Base-by-base conservation (phyloP, 768 basidiomycete genomes). In the Mycena maculata region DNA sequence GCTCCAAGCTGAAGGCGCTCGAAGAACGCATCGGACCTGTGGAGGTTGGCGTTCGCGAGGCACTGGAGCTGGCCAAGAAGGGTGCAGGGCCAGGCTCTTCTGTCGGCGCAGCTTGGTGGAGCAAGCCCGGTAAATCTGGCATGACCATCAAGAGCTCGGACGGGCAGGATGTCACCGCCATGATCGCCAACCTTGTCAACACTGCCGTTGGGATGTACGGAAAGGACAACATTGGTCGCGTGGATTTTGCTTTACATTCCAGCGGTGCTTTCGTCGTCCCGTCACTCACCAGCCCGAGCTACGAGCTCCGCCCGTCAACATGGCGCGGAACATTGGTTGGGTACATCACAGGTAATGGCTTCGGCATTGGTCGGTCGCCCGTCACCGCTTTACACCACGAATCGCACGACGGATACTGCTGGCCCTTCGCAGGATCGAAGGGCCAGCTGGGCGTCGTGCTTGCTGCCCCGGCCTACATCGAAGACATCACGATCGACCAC, bases 381-480 rank as follows among this genome's bases (percentile, higher is more conserved):
- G 88, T 95, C 53, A 92, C 88, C 0, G 94, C 94, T 3, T 83
- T 99, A n/a, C 92, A 97, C 73, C 91, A 93, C 64, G 94, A 98
- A 67, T 81, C 84, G 28, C 87, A 91, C 60, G 89, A 88, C 36
- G 97, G 98, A 4, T 86, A 91, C 61, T 99, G 97, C 79, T 99
- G 97, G 96, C 94, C 97, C 1, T 95, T 99, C 80, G 81, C 80
- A 7, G 96, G 96, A 0, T 73, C 83, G 20, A 76, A 86, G 52
- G 97, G 96, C 4, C 93, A 93, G 73, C 80, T 99, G 12, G 97
- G 94, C 6, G 90, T 99, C 31, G 82, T 84, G 38, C 88, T 99
- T 30, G 89, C 90, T 2, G 85, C 86, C 7, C 95, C 94, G 12
- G 86, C 94, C 23, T 82, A 84, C 56, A 86, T 98, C 49, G 88